Evolutionary conservation across 2,329 filamentous ascomycete species (phyloP), one percentile per base, ranked within the genome.

Genomic region (Hymenoscyphus fructigenus): DNA sequence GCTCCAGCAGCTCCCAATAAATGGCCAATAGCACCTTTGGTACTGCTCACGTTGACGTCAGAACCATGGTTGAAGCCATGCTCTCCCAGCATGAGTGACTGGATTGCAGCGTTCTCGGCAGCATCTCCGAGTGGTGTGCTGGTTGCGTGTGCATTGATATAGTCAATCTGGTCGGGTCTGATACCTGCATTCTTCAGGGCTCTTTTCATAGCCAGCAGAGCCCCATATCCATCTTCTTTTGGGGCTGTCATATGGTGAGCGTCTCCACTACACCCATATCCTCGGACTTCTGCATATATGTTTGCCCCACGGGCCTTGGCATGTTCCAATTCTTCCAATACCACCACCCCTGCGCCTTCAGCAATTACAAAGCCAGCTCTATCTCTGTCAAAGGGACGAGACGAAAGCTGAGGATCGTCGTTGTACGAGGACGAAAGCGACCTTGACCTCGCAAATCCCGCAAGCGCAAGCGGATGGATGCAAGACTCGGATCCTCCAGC

Each of bases 401-500:
- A 97, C 59, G 93, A 88, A 57, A 85, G 81, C 1, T 80, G 70
- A 0, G 94, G 93, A 10, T 83, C 77, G 66, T 91, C 80, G 74
- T 97, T 97, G 79, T 88, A 96, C 3, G 83, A 84, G 0, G 92
- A 96, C 6, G 92, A 89, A 41, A 99, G 81, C 61, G 93, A 97
- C 65, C 94, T 86, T 1, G 93, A 92, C 67, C 93, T 85, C 28
- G 92, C 90, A 74, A 99, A 99, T 6, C 94, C 95, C 6, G 93
- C 92, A 70, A 98, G 90, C 1, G 94, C 91, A 55, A 99, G 83
- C 10, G 95, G 95, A 75, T 99, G 94, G 63, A 99, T 94, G 76
- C 95, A 99, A 0, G 94, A 93, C 78, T 99, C 95, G 9, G 94
- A 88, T 32, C 94, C 94, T 53, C 95, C 95, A n/a, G 95, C 93